Conservation (phyloP, 805 yeast species). For the Cyberlindnera nakhonratchasimensis region DNA sequence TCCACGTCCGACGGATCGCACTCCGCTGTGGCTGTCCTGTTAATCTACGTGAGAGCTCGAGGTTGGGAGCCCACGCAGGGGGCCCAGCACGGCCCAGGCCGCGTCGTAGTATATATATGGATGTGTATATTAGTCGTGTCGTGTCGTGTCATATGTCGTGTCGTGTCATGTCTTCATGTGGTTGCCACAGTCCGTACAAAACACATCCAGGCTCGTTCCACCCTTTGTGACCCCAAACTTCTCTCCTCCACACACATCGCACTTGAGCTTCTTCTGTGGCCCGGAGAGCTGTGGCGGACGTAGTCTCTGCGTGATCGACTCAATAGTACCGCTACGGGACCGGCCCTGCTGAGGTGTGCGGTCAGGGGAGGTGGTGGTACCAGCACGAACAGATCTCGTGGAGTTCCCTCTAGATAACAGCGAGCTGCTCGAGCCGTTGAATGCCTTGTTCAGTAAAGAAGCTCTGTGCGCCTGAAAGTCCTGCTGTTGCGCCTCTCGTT, state of each 20-base stretch:
- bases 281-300: not conserved
- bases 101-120: too few relatives aligned
- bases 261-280: conserved; percentile 10
- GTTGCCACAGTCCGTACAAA: conserved; percentile 30
- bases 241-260: conserved; percentile 28
- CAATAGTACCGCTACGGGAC: conserved; percentile 21
- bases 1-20: too few relatives aligned
- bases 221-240: conserved; percentile 22
- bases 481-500: not conserved
- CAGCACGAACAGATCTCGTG: not conserved
- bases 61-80: too few relatives aligned
- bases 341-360: conserved; percentile 12
- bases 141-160: too few relatives aligned
- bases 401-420: conserved; percentile 18
- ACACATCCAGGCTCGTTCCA: conserved; percentile 14
- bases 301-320: conserved; percentile 12
- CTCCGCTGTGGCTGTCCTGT: too few relatives aligned
- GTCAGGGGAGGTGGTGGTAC: not conserved
- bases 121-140: too few relatives aligned
- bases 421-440: conserved; percentile 19
- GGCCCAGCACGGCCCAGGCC: too few relatives aligned
- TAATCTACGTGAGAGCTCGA: too few relatives aligned
- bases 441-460: conserved; percentile 10
- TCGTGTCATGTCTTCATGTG: conserved; percentile 19
- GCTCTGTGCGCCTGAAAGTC: conserved; percentile 3